These are phyloP conservation scores for Skeletonema menzelii DNA, from an alignment of 108 stramenopile genomes.

Conservation along the genomic window DNA sequence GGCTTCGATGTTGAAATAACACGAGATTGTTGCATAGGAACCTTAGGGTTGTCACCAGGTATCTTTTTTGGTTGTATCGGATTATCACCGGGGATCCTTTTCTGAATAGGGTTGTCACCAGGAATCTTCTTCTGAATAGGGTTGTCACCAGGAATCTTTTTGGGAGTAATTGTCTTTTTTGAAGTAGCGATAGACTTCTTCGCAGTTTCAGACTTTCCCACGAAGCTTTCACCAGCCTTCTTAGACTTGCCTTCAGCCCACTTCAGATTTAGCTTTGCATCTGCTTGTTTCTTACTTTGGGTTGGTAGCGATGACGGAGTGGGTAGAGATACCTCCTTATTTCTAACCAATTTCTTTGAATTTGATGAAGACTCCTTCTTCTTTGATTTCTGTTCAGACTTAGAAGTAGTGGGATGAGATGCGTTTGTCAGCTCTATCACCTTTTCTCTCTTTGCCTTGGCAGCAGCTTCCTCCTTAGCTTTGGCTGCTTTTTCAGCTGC, in stretches of 20 bases:
- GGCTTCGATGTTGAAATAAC: constrained; percentile 9
- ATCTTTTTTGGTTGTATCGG: neutral
- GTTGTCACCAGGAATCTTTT: constrained; percentile 31
- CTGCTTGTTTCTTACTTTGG: constrained; percentile 7
- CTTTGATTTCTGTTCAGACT: constrained; percentile 35
- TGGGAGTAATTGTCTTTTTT: constrained; percentile 4
- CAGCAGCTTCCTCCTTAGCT: constrained; percentile 46
- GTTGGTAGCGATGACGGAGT: constrained; percentile 17
- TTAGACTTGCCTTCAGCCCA: constrained; percentile 22
- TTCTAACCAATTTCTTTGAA: constrained; percentile 9
- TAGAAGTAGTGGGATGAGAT: constrained; percentile 10
- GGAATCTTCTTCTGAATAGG: constrained; percentile 22
- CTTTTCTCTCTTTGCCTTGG: constrained; percentile 28
- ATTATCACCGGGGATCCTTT: constrained; percentile 30
- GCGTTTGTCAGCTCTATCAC: constrained; percentile 21
- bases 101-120: constrained; percentile 16
- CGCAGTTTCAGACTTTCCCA: constrained; percentile 9
- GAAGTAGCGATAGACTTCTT: constrained; percentile 14
- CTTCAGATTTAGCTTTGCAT: constrained; percentile 19
- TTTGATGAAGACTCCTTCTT: constrained; percentile 11
- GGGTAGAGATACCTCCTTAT: constrained; percentile 2
- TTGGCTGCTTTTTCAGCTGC: constrained; percentile 49
- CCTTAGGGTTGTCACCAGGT: constrained; percentile 42
- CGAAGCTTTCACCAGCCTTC: constrained; percentile 16
- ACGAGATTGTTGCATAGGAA: constrained; percentile 34